Conservation (phyloP, 352 stramenopile genomes). For the Phytopythium aichiense region DNA sequence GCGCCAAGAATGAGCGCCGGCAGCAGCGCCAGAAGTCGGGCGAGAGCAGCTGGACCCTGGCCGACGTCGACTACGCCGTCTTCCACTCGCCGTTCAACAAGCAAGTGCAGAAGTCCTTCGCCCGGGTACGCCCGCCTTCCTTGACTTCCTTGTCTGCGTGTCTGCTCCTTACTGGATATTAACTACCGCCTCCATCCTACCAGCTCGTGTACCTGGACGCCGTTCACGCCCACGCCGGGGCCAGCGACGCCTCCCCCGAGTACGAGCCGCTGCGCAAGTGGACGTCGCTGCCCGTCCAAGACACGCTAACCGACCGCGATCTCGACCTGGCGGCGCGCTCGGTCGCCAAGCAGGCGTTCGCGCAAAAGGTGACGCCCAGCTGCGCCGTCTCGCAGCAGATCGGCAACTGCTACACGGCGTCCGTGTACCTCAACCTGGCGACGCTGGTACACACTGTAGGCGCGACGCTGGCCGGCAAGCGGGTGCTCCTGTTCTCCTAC, state of each 20-base stretch:
- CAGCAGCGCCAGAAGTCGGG: conserved; percentile 5
- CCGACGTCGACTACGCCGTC: conserved; percentile 89
- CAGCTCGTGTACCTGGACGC: conserved; percentile 62
- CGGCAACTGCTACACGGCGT: conserved; percentile 97
- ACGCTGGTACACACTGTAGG: conserved; percentile 80
- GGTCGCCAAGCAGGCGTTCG: conserved; percentile 74
- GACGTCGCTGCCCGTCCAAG: conserved; percentile 70
- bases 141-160: too few species aligned
- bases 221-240: conserved; percentile 18
- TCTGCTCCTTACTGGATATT: background rate
- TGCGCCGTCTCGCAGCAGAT: conserved; percentile 87
- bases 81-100: conserved; percentile 99
- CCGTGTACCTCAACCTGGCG: conserved; percentile 95
- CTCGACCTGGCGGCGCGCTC: conserved; percentile 88
- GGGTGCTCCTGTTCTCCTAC: conserved; percentile 95
- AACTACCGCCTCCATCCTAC: background rate
- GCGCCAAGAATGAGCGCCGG: conserved; percentile 62
- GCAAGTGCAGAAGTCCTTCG: conserved; percentile 96
- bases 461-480: conserved; percentile 60
- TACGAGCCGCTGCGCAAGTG: conserved; percentile 47
- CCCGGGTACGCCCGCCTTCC: conserved; percentile 56
- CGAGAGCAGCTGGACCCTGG: conserved; percentile 42
- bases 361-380: conserved; percentile 72
- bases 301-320: conserved; percentile 90
- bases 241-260: conserved; percentile 16